Percentiles rank a stretch among this genome's conserved stretches.
phyloP scores from a whole-genome alignment of 805 yeast species.

The Saccharomycopsis sp. region DNA sequence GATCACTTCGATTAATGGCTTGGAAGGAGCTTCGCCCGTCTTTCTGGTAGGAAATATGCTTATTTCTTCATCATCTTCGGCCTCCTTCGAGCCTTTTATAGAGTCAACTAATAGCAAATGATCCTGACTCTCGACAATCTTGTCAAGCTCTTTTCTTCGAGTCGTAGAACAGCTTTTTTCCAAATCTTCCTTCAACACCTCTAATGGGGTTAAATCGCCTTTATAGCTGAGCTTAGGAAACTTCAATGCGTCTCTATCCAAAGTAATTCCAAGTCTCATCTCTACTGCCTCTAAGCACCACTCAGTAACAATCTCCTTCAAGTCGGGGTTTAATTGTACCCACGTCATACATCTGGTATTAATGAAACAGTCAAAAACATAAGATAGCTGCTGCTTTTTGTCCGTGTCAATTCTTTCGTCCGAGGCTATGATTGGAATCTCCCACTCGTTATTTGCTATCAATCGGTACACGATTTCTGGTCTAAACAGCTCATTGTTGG shows the following conservation, averaged over 20 bases:
- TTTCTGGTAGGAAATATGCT: conserved; percentile 19
- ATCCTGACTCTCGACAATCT: conserved; percentile 28
- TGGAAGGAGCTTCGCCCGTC: conserved; percentile 21
- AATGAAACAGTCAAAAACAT: conserved; percentile 76
- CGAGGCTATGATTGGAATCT: conserved; percentile 73
- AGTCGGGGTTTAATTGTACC: conserved; percentile 50
- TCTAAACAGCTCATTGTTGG: conserved; percentile 34
- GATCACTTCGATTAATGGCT: conserved; percentile 52
- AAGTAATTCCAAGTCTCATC: conserved; percentile 36
- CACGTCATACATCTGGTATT: conserved; percentile 56
- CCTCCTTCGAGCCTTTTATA: conserved; percentile 15
- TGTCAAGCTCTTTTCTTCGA: conserved; percentile 29
- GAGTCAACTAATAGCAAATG: conserved; percentile 24
- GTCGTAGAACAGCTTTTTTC: conserved; percentile 33
- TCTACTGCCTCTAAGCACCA: conserved; percentile 84
- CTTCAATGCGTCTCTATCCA: conserved; percentile 54
- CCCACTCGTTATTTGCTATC: conserved; percentile 72
- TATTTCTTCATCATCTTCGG: background rate
- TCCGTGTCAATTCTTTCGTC: conserved; percentile 49
- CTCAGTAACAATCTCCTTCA: conserved; percentile 62
- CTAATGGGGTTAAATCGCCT: conserved; percentile 39
- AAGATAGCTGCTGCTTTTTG: conserved; percentile 59
- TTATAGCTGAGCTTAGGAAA: conserved; percentile 69
- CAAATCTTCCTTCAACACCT: conserved; percentile 39
- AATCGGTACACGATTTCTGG: conserved; percentile 54